Percentiles rank a stretch among this genome's conserved stretches.
phyloP scores from a whole-genome alignment of 139 green algal species.

The Trebouxia sp. region DNA sequence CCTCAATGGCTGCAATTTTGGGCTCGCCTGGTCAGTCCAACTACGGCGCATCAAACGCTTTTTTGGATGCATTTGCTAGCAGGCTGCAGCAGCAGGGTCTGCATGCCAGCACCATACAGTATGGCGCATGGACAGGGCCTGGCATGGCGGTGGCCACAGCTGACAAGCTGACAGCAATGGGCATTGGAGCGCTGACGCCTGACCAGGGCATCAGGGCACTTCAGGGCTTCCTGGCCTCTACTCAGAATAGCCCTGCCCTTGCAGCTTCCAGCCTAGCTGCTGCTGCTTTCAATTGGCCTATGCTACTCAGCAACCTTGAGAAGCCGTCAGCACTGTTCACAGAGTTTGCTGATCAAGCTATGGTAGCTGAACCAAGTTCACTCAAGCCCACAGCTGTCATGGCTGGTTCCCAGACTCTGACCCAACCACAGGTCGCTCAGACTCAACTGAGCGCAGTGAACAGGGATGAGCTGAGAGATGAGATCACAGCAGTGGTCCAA shows the following conservation, averaged over 20 bases:
- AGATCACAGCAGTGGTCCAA: background rate
- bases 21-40: constrained; percentile 61
- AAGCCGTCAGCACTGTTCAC: constrained; percentile 13
- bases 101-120: constrained; percentile 60
- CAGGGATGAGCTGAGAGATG: background rate
- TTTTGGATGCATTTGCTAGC: constrained; percentile 53
- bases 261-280: constrained; percentile 29
- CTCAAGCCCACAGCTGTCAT: background rate
- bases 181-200: constrained; percentile 40
- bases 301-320: constrained; percentile 20
- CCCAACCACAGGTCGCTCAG: background rate
- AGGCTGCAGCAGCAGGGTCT: constrained; percentile 30
- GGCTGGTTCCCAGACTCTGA: background rate
- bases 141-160: constrained; percentile 51
- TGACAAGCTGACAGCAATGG: constrained; percentile 40
- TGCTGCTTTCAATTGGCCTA: constrained; percentile 38
- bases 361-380: background rate
- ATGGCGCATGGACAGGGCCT: constrained; percentile 65
- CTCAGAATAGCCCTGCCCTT: background rate
- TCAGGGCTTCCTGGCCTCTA: background rate
- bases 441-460: background rate
- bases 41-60: constrained; percentile 63
- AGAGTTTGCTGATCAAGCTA: constrained; percentile 22
- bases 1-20: constrained; percentile 59
- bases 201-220: constrained; percentile 38